These are phyloP conservation scores for Myotisia sp. DNA, from an alignment of 2,329 filamentous ascomycete species.

Conservation along the genomic window DNA sequence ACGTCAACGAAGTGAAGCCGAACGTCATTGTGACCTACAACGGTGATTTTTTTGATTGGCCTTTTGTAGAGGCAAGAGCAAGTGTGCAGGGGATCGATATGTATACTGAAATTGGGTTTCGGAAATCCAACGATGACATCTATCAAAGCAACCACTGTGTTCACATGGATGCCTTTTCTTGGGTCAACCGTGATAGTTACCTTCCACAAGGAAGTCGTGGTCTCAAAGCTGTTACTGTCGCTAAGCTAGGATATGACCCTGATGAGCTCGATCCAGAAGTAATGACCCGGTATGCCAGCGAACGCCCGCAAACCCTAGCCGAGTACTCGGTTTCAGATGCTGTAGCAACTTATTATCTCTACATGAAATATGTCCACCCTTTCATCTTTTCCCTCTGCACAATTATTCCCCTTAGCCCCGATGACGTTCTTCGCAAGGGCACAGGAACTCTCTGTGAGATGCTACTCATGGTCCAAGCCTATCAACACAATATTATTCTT, in stretches of 20 bases:
- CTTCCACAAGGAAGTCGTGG: conserved; percentile 93
- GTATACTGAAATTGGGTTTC: conserved; percentile 97
- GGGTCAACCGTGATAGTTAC: conserved; percentile 98
- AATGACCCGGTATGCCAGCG: conserved; percentile 79
- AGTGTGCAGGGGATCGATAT: conserved; percentile 95
- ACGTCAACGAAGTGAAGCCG: conserved; percentile 85
- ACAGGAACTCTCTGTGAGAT: conserved; percentile 99
- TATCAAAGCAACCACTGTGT: conserved; percentile 93
- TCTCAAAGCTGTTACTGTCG: conserved; percentile 92
- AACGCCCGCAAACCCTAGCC: conserved; percentile 82
- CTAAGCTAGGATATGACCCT: conserved; percentile 94
- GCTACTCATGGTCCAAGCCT: conserved; percentile 97
- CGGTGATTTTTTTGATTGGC: conserved; percentile 99
- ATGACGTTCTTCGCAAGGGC: conserved; percentile 86
- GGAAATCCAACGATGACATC: conserved; percentile 87
- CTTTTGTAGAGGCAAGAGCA: conserved; percentile 85
- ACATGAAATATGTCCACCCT: conserved; percentile 99
- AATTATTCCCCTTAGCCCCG: conserved; percentile 81
- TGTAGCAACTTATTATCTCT: conserved; percentile 94
- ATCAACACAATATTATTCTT: conserved; percentile 76
- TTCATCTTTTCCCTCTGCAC: conserved; percentile 99
- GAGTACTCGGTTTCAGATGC: conserved; percentile 99
- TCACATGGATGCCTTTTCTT: conserved; percentile 97
- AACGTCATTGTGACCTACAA: conserved; percentile 99
- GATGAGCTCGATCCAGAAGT: conserved; percentile 94